Evolutionary conservation across 768 basidiomycete species (phyloP).

Genomic region (Tylopilus felleus): DNA sequence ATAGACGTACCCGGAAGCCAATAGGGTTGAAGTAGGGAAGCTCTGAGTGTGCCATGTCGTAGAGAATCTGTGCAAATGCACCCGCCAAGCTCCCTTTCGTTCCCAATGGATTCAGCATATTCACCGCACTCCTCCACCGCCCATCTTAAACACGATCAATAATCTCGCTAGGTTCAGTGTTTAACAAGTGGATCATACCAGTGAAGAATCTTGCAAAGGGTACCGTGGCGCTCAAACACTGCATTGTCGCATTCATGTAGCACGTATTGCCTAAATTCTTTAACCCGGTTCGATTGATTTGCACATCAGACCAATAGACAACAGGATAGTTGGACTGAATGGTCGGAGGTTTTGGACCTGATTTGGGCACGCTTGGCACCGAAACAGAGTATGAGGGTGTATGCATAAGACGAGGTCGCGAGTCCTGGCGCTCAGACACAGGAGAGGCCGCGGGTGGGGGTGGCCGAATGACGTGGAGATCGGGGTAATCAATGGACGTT

Average conservation of each 20-base stretch:
- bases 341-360: slow-evolving; percentile 57
- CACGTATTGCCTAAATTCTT: slow-evolving; percentile 98
- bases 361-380: slow-evolving; percentile 14
- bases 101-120: slow-evolving; percentile 81
- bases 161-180: background rate
- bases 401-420: slow-evolving; percentile 51
- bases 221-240: slow-evolving; percentile 91
- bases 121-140: slow-evolving; percentile 79
- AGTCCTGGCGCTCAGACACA: slow-evolving; percentile 71
- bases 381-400: slow-evolving; percentile 35
- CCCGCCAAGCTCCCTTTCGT: slow-evolving; percentile 79
- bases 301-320: slow-evolving; percentile 77
- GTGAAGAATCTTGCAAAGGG: slow-evolving; percentile 93
- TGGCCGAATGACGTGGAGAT: slow-evolving; percentile 66
- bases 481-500: slow-evolving; percentile 74
- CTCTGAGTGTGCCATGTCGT: slow-evolving; percentile 85
- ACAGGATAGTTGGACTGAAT: slow-evolving; percentile 78
- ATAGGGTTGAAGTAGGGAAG: slow-evolving; percentile 79
- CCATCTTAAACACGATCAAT: slow-evolving; percentile 48
- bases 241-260: slow-evolving; percentile 98
- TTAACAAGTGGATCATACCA: slow-evolving; percentile 42
- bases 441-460: slow-evolving; percentile 77
- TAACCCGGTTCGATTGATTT: slow-evolving; percentile 78
- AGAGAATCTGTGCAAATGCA: slow-evolving; percentile 80
- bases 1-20: slow-evolving; percentile 72